Conservation (phyloP, 345 rosid species). For the Carallia pectinifolia region DNA sequence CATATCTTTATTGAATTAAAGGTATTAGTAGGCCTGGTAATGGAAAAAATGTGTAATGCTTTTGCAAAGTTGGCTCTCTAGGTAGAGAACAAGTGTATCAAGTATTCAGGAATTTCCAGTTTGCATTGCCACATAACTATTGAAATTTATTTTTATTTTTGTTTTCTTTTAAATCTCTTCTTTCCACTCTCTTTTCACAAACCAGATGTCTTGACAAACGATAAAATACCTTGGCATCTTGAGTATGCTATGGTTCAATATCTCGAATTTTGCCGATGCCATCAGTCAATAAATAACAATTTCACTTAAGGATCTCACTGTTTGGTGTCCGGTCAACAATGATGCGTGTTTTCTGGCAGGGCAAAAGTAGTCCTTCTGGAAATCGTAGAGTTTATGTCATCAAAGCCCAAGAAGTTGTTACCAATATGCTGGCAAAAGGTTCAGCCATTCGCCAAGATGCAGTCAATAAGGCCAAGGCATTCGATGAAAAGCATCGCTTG, state of each 20-base stretch:
- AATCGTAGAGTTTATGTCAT: conserved; percentile 66
- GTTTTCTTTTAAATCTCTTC: background rate
- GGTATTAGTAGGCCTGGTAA: background rate
- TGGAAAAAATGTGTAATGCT: conserved; percentile 2
- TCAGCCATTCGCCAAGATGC: conserved; percentile 92
- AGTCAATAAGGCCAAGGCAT: conserved; percentile 86
- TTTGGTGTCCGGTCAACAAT: background rate
- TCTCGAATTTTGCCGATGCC: background rate
- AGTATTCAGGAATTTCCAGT: background rate
- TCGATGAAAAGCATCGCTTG: conserved; percentile 80
- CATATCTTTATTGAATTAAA: background rate
- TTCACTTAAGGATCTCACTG: background rate
- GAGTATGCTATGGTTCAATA: background rate
- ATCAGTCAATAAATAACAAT: background rate
- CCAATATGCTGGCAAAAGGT: conserved; percentile 77
- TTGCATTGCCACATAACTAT: background rate
- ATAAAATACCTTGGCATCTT: background rate
- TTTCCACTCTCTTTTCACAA: background rate
- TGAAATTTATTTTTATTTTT: background rate
- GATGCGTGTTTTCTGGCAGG: conserved; percentile 38
- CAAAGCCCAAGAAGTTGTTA: conserved; percentile 86
- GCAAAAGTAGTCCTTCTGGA: conserved; percentile 37
- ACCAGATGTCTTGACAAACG: background rate
- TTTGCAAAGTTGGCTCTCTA: conserved; percentile 4
- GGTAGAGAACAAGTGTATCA: background rate